Base-by-base conservation (phyloP, 2,329 filamentous ascomycete species). In the Trichoderma atroviride region DNA sequence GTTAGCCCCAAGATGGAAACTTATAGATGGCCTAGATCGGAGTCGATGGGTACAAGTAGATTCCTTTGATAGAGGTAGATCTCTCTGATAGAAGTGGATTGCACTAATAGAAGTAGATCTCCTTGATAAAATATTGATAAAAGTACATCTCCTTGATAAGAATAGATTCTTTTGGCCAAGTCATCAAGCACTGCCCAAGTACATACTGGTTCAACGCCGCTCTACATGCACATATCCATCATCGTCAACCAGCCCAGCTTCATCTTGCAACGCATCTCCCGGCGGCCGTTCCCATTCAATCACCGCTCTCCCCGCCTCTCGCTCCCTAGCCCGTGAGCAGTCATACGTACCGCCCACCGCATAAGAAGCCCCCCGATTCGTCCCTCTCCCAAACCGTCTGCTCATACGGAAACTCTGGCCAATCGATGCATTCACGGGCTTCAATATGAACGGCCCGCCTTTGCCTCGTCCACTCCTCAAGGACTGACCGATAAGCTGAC, bases 401-500 rank as follows among this genome's bases (percentile, higher is more conserved):
- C 10, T 11, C 57, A 58, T 4, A 31, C 31, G 64, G n/a, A 22
- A 47, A 4, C 13, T 35, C 27, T 6, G 75, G 75, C 76, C 74
- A 78, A 47, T 76, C 68, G 43, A 77, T 73, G 47, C 69, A 72
- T 14, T 75, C 71, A 1, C 70, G 71, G 0, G 73, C 72, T 3
- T 74, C 70, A 24, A 56, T 72, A 52, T 74, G n/a, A 50, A 69
- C 9, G 67, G n/a, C 37, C 5, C 70, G 67, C 59, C 73, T 63
- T 67, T 69, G 69, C 24, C 72, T 63, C 52, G 59, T 68, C 77
- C 78, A 80, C 5, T 77, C 71, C 27, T 72, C 33, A 1, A 79
- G 72, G 0, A 75, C 59, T 5, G 69, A 56, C 6, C 74, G 75
- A 58, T 77, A 80, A 27, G 74, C 74, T 2, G 72, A 68, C 22